A percentile compares a stretch with the other conserved stretches of the same genome.
Evolutionary conservation across 1,139 yeast species (phyloP).

Genomic region (Yamadazyma kanchanaburiensis): DNA sequence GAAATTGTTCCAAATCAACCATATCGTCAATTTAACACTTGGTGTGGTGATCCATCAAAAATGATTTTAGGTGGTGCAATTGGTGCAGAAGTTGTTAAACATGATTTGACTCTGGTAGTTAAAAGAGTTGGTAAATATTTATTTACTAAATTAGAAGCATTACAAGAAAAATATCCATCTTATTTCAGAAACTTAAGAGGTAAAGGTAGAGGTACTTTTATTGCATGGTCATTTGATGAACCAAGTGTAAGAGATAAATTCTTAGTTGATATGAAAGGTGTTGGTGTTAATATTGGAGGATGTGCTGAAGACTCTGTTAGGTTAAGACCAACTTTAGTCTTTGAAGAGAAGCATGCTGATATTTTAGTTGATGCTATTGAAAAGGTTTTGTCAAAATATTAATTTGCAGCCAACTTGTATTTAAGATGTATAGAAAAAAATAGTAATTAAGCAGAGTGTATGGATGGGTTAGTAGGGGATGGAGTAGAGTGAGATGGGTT

Average conservation of each 20-base stretch:
- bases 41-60: constrained; percentile 82
- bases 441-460: no score
- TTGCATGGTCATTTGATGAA: constrained; percentile 66
- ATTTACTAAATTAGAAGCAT: constrained; percentile 40
- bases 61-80: constrained; percentile 64
- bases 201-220: constrained; percentile 63
- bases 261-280: constrained; percentile 44
- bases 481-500: no score
- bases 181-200: constrained; percentile 59
- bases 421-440: no score
- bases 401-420: no score
- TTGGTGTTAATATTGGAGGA: constrained; percentile 71
- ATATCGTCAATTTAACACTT: constrained; percentile 76
- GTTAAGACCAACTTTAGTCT: constrained; percentile 68
- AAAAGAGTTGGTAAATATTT: constrained; percentile 60
- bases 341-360: constrained; percentile 66
- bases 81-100: constrained; percentile 51
- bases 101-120: constrained; percentile 50
- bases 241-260: constrained; percentile 49
- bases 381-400: constrained; percentile 40
- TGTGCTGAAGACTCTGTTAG: constrained; percentile 65
- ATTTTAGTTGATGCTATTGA: constrained; percentile 50
- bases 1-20: constrained; percentile 60
- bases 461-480: no score
- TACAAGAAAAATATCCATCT: constrained; percentile 44